Percentiles rank a stretch among this genome's conserved stretches.
phyloP scores from a whole-genome alignment of 2,329 filamentous ascomycete species.

The Tolypocladium nubicola region DNA sequence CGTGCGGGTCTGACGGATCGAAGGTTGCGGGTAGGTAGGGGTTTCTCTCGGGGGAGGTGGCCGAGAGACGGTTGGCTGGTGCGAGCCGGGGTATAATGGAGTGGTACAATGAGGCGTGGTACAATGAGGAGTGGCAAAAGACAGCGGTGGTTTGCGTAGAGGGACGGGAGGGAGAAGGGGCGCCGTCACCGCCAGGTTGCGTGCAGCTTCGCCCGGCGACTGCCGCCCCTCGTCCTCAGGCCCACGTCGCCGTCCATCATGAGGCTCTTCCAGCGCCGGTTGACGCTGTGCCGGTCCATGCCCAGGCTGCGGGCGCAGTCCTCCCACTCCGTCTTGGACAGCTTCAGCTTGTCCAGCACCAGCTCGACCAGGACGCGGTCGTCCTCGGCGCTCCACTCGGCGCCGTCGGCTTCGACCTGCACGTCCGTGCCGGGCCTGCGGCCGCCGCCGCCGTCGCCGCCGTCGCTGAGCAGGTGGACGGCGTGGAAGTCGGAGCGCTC shows the following conservation, averaged over 20 bases:
- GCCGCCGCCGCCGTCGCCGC: constrained; percentile 14
- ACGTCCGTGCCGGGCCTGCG: constrained; percentile 23
- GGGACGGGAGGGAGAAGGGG: no score
- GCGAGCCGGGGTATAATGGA: neutral
- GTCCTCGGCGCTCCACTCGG: constrained; percentile 51
- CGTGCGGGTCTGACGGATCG: neutral
- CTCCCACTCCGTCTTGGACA: constrained; percentile 56
- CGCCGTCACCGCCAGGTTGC: constrained; percentile 40
- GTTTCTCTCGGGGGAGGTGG: neutral
- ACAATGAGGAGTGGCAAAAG: no score
- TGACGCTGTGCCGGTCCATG: constrained; percentile 46
- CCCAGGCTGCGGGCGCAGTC: constrained; percentile 55
- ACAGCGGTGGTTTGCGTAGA: no score
- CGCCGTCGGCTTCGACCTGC: constrained; percentile 32
- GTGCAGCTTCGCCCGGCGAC: constrained; percentile 35
- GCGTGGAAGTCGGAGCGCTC: constrained; percentile 48
- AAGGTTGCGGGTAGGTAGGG: neutral
- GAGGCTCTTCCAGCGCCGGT: constrained; percentile 52
- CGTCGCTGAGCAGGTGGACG: constrained; percentile 26
- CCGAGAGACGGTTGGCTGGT: neutral
- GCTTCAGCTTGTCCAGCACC: constrained; percentile 54
- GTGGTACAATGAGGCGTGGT: no score
- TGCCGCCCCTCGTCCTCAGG: constrained; percentile 36
- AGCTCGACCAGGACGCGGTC: constrained; percentile 57
- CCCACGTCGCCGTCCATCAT: constrained; percentile 49